Evolutionary conservation across 169 alveolate genomes (phyloP).

Genomic region (Plasmodium cynomolgi): DNA sequence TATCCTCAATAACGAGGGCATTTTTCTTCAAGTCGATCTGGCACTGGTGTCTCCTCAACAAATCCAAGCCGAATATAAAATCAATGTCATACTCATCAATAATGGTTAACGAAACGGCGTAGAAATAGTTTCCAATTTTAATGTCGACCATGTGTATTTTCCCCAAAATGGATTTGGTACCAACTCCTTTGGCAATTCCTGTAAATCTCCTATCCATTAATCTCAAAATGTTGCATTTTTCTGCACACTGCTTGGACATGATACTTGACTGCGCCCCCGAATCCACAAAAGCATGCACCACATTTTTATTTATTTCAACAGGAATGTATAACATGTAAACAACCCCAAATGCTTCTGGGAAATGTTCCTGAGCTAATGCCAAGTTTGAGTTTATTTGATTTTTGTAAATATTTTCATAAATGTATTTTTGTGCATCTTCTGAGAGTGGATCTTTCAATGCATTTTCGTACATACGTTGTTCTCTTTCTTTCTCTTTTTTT

Average conservation of each 20-base stretch:
- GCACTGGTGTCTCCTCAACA: conserved; percentile 92
- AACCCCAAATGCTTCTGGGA: conserved; percentile 84
- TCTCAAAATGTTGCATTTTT: conserved; percentile 90
- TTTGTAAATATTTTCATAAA: conserved; percentile 89
- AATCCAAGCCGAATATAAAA: conserved; percentile 96
- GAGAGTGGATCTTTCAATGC: conserved; percentile 86
- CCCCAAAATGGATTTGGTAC: conserved; percentile 94
- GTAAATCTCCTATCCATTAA: conserved; percentile 93
- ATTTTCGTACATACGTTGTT: conserved; percentile 66
- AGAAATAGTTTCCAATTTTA: conserved; percentile 89
- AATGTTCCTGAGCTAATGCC: conserved; percentile 85
- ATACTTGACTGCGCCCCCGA: conserved; percentile 96
- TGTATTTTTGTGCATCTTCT: conserved; percentile 91
- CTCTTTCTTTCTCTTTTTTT: conserved; percentile 75
- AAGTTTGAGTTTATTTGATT: conserved; percentile 90
- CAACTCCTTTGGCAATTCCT: conserved; percentile 97
- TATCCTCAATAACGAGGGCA: conserved; percentile 89
- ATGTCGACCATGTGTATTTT: conserved; percentile 95
- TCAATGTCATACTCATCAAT: conserved; percentile 92
- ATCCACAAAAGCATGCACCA: conserved; percentile 95
- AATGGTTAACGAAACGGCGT: conserved; percentile 93
- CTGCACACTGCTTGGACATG: conserved; percentile 93
- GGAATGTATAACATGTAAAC: conserved; percentile 94
- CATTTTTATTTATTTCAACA: conserved; percentile 90
- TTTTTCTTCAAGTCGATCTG: conserved; percentile 91